Base-by-base conservation (phyloP, 2,329 filamentous ascomycete genomes). In the Biscogniauxia mediterranea region DNA sequence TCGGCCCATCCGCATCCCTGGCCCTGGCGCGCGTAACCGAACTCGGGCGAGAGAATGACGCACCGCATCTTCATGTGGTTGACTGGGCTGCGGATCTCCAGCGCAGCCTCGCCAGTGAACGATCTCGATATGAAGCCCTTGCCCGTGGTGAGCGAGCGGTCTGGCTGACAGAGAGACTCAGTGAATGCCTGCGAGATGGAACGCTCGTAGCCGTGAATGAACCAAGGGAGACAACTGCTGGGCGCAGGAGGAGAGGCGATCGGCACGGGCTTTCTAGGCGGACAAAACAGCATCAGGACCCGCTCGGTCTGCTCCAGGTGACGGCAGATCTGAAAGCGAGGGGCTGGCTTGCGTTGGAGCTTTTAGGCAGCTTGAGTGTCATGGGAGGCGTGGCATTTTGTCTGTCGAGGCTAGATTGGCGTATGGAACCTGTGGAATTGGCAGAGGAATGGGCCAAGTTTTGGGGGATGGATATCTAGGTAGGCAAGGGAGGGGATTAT, bases 61-160 rank as follows among this genome's bases (percentile, higher is more conserved):
- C 74, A 13, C 73, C 75, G 1, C 77, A 75, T 57, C 81, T 94
- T n/a, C 83, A 89, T 6, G 81, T 96, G 19, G 90, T 89, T 1
- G 90, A 89, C 70, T 96, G 92, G 92, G 92, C 92, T 0, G 84
- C 87, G 7, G 90, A 95, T 68, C 80, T 96, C 0, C 91, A 96
- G 72, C 85, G 86, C 59, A 92, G 89, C 69, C 79, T 95, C 1
- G 83, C 87, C 26, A 89, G 88, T 61, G 92, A 95, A 73, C 84
- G 87, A n/a, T 83, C 85, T 26, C 80, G 86, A 66, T 93, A 88
- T 63, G 87, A 90, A 63, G 78, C 83, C 7, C 77, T 91, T 0
- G 83, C 84, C 3, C 80, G 83, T 21, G 83, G 81, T 21, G 86
- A 93, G 71, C 78, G 89, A 42, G 86, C 87, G 3, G 78, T 87